A percentile compares a stretch with the other conserved stretches of the same genome.
Evolutionary conservation across 2,329 filamentous ascomycete species (phyloP).

Genomic region (Epichloe glyceriae): DNA sequence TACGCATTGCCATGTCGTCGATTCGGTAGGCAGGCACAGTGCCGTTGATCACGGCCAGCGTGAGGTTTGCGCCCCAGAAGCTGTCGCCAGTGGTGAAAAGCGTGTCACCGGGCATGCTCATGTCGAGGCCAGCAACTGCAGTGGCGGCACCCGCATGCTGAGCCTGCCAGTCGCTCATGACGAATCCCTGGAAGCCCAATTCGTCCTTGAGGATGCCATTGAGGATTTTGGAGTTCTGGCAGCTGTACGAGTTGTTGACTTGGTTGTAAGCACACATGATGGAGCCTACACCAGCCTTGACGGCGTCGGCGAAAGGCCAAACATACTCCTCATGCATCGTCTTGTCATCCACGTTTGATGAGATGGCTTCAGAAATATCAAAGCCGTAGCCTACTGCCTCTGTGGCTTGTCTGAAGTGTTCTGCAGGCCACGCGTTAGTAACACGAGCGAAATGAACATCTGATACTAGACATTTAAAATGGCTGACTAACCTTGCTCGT

Average conservation of each 20-base stretch:
- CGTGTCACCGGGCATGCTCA: conserved; percentile 83
- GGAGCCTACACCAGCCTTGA: conserved; percentile 51
- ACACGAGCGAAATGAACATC: not conserved
- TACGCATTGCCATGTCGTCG: conserved; percentile 85
- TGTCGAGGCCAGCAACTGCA: conserved; percentile 64
- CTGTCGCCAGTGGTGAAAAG: conserved; percentile 58
- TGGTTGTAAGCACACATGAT: conserved; percentile 63
- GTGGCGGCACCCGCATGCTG: conserved; percentile 56
- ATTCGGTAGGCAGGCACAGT: conserved; percentile 77
- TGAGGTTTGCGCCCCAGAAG: conserved; percentile 81
- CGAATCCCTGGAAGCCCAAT: conserved; percentile 68
- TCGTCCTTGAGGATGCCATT: conserved; percentile 70
- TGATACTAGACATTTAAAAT: not conserved
- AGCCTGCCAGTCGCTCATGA: conserved; percentile 71
- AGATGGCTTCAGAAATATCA: conserved; percentile 47
- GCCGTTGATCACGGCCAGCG: conserved; percentile 76
- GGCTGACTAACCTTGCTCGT: conserved; percentile 45
- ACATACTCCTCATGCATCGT: conserved; percentile 64
- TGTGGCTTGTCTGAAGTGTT: conserved; percentile 55
- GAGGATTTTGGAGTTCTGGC: conserved; percentile 64
- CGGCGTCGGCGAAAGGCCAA: conserved; percentile 66
- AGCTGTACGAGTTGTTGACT: conserved; percentile 67
- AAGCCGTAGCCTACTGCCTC: conserved; percentile 41
- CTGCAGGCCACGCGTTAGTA: conserved; percentile 18
- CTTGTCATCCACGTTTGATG: conserved; percentile 56